These are phyloP conservation scores for Spinacia oleracea DNA, from an alignment of 179 eudicot genomes.

Conservation along the genomic window DNA sequence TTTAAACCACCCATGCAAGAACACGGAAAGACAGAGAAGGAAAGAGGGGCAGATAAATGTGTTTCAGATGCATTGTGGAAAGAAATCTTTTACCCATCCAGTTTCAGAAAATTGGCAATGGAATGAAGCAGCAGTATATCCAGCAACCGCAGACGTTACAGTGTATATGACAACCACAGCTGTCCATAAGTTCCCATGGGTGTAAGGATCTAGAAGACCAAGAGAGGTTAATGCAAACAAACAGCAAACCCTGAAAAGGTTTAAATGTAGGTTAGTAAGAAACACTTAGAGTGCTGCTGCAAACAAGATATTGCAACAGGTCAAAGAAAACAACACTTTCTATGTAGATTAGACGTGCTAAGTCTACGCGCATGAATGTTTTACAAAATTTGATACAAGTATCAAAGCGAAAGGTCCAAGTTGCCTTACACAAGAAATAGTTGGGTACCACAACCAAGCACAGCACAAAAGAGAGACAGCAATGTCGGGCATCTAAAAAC, in stretches of 20 bases:
- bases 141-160: constrained; percentile 61
- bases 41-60: neutral
- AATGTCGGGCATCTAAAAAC: constrained; percentile 61
- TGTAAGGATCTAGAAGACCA: constrained; percentile 58
- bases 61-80: neutral
- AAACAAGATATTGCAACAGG: neutral
- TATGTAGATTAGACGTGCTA: neutral
- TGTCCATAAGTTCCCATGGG: constrained; percentile 56
- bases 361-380: neutral
- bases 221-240: constrained; percentile 56
- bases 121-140: constrained; percentile 69
- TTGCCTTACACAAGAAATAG: constrained; percentile 61
- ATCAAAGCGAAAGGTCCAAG: neutral
- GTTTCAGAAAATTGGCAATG: constrained; percentile 61
- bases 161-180: constrained; percentile 52
- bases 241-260: constrained; percentile 49
- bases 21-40: neutral
- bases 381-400: neutral
- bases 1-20: neutral
- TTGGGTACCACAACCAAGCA: constrained; percentile 77
- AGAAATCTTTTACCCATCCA: constrained; percentile 55
- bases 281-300: neutral
- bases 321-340: neutral
- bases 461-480: constrained; percentile 65
- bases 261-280: neutral